Base-by-base conservation (phyloP, 2,329 filamentous ascomycete species). In the Claviceps paspali region DNA sequence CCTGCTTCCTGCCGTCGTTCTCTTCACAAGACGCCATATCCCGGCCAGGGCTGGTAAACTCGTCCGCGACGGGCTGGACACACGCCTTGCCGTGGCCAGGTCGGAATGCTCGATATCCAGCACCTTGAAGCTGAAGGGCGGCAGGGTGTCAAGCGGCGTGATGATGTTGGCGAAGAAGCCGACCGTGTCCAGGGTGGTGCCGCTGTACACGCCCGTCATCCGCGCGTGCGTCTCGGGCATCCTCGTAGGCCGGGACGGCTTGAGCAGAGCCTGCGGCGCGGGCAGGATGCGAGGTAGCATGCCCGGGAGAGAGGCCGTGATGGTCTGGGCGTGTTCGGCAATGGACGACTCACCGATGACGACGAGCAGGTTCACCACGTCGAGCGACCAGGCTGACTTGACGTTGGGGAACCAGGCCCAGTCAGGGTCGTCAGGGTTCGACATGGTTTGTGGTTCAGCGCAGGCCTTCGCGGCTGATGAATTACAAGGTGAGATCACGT, bases 161-260 rank as follows among this genome's bases (percentile, higher is more conserved):
- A 77, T 64, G 43, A 76, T 70, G 45, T 73, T 73, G 29, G 73
- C 68, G 45, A 77, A 77, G 58, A 73, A 76, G 38, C 73, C 72
- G 5, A 76, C 64, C 1, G 67, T 64, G 38, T 67, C 63, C 21
- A 74, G 61, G 2, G 63, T 57, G 3, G 65, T 67, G 33, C 73
- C 73, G 41, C 65, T 72, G 44, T 69, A 63, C 7, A 76, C 70
- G n/a, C 73, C 73, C 2, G 67, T 64, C 48, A 76, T 68, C 37
- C 64, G 64, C 29, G 70, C 70, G 12, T 61, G 57, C 12, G 64
- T 62, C 43, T 69, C 64, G 31, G 73, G 73, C 49, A 78, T 64
- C 31, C 72, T 64, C 21, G 57, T 59, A 6, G 70, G 70, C 3
- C 73, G 65, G 17, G 61, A 57, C 8, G 71, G 63, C 41, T 70